Evolutionary conservation across 2,329 filamentous ascomycete species (phyloP), one percentile per base, ranked within the genome.

Genomic region (Arthrobotrys pseudoclavata): DNA sequence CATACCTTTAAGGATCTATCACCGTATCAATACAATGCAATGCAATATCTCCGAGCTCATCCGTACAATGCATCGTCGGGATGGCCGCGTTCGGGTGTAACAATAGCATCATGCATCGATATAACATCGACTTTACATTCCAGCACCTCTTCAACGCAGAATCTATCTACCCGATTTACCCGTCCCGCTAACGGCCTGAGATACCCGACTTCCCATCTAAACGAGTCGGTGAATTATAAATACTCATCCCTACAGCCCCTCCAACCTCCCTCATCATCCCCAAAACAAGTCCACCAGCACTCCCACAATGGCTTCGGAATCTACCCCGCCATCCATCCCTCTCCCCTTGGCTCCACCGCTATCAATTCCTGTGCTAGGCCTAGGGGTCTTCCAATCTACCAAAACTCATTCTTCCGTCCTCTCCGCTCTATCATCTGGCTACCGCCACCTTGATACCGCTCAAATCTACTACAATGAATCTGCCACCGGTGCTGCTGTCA

Each of bases 371-470:
- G 13, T 55, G 9, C 52, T 77, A 2, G 74, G 74, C 31, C 52
- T 77, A 24, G 74, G 74, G 42, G 74, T 77, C 52, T 77, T 67
- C 67, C 67, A 77, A 50, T 71, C 68, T 37, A 61, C 74, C 12
- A 66, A 77, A 52, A 55, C 74, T n/a, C 34, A 77, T 24, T 24
- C 60, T 12, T 70, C 74, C 13, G 67, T 69, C n/a, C 74, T 77
- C 4, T 40, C 60, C 18, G 74, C 74, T 18, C 61, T 77, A 4
- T n/a, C 29, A 18, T 18, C 45, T 0, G 67, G 67, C 34, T 77
- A 77, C 45, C 74, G 74, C 42, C 74, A 77, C 61, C 57, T 77
- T 7, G 74, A 77, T 45, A 77, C 67, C 34, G 74, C 74, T 15
- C 61, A 71, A 31, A 67, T 77, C 37, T 77, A 77, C 53, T 67